A percentile compares a stretch with the other conserved stretches of the same genome.
Evolutionary conservation across 768 basidiomycete species (phyloP).

Genomic region (Mrakia gelida): DNA sequence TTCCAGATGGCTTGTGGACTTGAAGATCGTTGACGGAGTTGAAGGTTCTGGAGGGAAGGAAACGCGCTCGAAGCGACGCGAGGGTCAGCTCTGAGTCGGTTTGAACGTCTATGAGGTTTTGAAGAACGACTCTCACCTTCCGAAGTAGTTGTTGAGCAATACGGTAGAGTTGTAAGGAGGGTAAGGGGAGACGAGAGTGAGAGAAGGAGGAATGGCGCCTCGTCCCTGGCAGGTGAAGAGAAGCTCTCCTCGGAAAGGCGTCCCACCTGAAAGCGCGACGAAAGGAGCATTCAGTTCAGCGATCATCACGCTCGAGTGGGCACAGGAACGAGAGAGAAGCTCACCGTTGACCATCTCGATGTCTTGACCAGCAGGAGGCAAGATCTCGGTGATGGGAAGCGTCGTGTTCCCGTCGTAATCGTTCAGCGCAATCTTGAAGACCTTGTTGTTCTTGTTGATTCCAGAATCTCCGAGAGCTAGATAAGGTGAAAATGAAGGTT

Average conservation of each 20-base stretch:
- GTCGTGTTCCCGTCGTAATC: background rate
- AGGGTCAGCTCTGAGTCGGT: too few species aligned
- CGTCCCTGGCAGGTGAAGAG: conserved; percentile 21
- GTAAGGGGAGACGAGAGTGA: conserved; percentile 62
- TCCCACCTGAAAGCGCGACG: conserved; percentile 52
- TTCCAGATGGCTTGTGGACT: conserved; percentile 46
- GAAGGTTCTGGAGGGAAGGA: conserved; percentile 37
- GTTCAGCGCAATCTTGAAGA: conserved; percentile 23
- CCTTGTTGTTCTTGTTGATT: conserved; percentile 24
- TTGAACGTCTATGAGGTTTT: too few species aligned
- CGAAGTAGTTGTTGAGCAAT: conserved; percentile 71
- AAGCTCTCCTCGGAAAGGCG: conserved; percentile 11
- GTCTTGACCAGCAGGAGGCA: background rate
- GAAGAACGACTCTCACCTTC: conserved; percentile 44
- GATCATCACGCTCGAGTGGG: conserved; percentile 46
- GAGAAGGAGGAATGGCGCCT: conserved; percentile 57
- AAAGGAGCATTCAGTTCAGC: conserved; percentile 55
- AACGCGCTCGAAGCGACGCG: too few species aligned
- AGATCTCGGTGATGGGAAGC: background rate
- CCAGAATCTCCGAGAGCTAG: background rate
- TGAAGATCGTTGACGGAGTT: conserved; percentile 13
- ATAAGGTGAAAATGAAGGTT: background rate
- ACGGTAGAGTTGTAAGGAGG: conserved; percentile 64
- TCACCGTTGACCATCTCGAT: conserved; percentile 27
- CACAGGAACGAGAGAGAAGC: background rate